These are phyloP conservation scores for Trebouxiophyceae sp. DNA, from an alignment of 163 green algal genomes.

Conservation along the genomic window DNA sequence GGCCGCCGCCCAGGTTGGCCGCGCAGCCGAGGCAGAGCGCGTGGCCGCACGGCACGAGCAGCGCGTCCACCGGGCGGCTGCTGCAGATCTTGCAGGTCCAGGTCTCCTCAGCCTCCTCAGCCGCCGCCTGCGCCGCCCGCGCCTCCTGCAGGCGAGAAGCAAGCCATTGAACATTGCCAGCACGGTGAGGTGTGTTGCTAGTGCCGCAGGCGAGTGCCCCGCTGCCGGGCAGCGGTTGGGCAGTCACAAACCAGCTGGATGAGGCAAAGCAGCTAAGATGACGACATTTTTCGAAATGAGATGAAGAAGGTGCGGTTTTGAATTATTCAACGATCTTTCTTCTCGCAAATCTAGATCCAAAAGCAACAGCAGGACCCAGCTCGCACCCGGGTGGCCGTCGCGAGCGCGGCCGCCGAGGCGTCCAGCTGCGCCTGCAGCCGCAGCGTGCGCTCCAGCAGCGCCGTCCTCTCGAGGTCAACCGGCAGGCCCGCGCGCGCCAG, in stretches of 20 bases:
- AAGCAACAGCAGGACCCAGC: neutral
- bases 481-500: conserved; percentile 46
- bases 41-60: neutral
- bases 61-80: neutral
- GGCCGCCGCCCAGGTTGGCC: too few species aligned
- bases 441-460: conserved; percentile 31
- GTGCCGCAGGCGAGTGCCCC: too few species aligned
- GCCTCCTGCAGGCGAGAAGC: neutral
- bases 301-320: too few species aligned
- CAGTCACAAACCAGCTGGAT: too few species aligned
- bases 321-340: neutral
- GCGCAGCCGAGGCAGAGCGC: too few species aligned
- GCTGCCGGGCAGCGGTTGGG: too few species aligned
- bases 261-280: neutral
- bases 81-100: neutral
- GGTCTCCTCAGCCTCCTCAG: neutral
- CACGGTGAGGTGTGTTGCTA: too few species aligned
- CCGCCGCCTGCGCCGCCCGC: neutral
- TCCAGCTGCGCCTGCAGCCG: neutral
- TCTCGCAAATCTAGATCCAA: neutral
- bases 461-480: conserved; percentile 29
- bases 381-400: neutral
- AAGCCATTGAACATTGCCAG: too few species aligned
- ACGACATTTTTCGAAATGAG: too few species aligned
- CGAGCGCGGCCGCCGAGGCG: neutral